These are phyloP conservation scores for Adansonia grandidieri DNA, from an alignment of 441 rosid genomes.

Conservation along the genomic window DNA sequence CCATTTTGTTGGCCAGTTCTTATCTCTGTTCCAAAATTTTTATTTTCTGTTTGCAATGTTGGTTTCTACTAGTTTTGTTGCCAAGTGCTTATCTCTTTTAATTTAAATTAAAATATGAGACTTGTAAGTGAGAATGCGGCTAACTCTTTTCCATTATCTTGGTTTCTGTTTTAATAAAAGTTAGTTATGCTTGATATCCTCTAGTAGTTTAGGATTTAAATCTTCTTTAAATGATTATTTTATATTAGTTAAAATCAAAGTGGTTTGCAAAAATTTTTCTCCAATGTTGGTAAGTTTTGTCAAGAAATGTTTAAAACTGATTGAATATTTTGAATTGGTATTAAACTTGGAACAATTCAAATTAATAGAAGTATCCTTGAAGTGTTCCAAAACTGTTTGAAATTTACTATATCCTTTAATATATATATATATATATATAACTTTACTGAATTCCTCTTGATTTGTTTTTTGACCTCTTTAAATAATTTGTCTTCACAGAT, in stretches of 20 bases:
- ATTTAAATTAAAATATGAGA: constrained; percentile 3
- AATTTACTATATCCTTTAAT: constrained; percentile 3
- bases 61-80: constrained; percentile 20
- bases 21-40: background rate
- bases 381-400: background rate
- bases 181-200: background rate
- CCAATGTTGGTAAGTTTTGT: background rate
- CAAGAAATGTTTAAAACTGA: constrained; percentile 17
- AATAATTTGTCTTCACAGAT: constrained; percentile 50
- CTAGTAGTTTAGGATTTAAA: constrained; percentile 10
- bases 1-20: background rate
- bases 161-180: constrained; percentile 17
- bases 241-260: background rate
- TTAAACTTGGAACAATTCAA: constrained; percentile 1
- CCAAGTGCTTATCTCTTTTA: constrained; percentile 11
- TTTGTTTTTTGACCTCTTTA: background rate
- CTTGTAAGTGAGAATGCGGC: background rate
- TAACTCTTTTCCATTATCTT: background rate
- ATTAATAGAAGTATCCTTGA: background rate
- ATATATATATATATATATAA: too few species aligned
- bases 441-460: constrained; percentile 2
- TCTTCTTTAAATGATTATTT: constrained; percentile 13
- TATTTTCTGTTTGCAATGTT: constrained; percentile 26
- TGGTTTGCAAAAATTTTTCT: background rate
- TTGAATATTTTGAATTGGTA: background rate